phyloP scores from a whole-genome alignment of 805 yeast genomes.

The Schizosaccharomyces octosporus region DNA sequence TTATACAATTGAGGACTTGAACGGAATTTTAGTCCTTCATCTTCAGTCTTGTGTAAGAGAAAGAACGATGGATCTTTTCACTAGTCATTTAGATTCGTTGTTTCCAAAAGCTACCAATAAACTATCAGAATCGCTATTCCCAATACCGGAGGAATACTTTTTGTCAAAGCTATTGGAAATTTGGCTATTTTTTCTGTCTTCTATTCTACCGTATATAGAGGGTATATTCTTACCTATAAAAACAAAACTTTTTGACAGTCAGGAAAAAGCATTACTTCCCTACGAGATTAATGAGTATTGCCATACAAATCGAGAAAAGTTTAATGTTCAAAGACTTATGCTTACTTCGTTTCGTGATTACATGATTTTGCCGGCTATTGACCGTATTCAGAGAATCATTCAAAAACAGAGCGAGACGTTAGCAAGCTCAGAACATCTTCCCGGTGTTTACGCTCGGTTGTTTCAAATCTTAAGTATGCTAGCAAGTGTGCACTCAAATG shows the following conservation, averaged over 20 bases:
- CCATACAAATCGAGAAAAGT: background rate
- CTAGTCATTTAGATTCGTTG: background rate
- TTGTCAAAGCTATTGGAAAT: background rate
- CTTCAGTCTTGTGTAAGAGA: background rate
- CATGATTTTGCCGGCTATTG: background rate
- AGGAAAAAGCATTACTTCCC: background rate
- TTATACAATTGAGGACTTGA: background rate
- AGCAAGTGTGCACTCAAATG: background rate
- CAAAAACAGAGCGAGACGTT: no score
- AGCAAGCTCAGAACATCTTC: background rate
- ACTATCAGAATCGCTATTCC: background rate
- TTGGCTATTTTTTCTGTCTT: background rate
- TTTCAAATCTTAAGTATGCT: background rate
- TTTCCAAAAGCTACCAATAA: background rate
- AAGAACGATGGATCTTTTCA: background rate
- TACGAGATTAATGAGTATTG: background rate
- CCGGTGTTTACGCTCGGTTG: background rate
- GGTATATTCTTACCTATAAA: background rate
- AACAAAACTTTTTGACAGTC: background rate
- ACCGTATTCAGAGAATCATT: background rate
- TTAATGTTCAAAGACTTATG: background rate
- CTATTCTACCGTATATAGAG: background rate
- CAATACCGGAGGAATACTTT: background rate
- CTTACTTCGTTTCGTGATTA: background rate
- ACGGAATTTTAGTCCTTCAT: background rate